Conservation (phyloP, 140 eudicot genomes). For the Bidens hawaiensis region DNA sequence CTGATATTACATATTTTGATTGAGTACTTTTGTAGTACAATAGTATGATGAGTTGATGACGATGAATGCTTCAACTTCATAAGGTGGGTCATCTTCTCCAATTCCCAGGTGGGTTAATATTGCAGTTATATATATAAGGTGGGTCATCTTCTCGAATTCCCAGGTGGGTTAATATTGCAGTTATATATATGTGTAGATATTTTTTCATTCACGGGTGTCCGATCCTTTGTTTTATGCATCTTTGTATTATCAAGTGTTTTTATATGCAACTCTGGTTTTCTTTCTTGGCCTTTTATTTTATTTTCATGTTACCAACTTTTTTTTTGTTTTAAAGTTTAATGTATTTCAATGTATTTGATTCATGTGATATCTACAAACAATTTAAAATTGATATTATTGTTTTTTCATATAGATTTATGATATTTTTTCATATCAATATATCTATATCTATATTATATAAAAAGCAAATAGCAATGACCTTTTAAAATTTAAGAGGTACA, state of each 20-base stretch:
- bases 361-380: background rate
- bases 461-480: too few species aligned
- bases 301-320: background rate
- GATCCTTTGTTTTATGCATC: background rate
- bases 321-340: background rate
- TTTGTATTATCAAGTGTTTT: background rate
- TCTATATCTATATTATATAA: too few species aligned
- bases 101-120: background rate
- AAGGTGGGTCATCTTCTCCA: slow-evolving; percentile 3
- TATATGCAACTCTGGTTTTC: background rate
- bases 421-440: background rate
- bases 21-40: background rate
- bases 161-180: background rate
- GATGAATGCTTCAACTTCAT: background rate
- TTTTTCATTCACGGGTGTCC: slow-evolving; percentile 7
- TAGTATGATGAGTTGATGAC: background rate
- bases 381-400: background rate
- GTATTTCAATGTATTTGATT: background rate
- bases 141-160: slow-evolving; percentile 2
- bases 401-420: background rate
- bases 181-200: background rate
- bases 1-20: background rate
- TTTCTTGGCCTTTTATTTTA: background rate
- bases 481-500: too few species aligned
- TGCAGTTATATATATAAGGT: too few species aligned